These are phyloP conservation scores for Cyclospora cayetanensis DNA, from an alignment of 169 alveolate genomes.

Conservation along the genomic window DNA sequence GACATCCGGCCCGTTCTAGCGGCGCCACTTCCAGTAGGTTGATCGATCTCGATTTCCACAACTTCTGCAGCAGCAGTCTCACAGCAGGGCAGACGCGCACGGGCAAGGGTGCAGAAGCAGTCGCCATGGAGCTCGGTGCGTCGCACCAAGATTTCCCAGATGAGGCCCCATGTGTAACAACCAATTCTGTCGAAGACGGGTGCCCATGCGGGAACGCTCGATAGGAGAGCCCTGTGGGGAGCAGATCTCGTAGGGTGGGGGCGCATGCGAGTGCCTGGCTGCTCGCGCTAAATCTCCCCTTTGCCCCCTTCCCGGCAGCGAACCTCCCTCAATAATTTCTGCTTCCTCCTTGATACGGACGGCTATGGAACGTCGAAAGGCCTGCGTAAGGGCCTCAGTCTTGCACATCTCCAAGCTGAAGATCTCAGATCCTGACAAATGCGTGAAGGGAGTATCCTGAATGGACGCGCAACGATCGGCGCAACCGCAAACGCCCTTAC, in stretches of 20 bases:
- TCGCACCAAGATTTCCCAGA: too few species aligned
- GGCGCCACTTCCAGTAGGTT: constrained; percentile 79
- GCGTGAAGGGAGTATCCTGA: constrained; percentile 97
- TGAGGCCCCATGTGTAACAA: too few species aligned
- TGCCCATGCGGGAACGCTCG: too few species aligned
- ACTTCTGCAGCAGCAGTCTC: constrained; percentile 87
- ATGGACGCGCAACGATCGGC: too few species aligned
- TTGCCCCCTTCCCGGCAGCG: too few species aligned
- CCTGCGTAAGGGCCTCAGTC: constrained; percentile 95
- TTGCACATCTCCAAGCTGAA: constrained; percentile 98
- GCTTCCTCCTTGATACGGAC: constrained; percentile 98
- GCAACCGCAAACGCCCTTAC: neutral
- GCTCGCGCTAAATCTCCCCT: too few species aligned
- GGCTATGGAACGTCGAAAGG: constrained; percentile 98
- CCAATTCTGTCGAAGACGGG: too few species aligned
- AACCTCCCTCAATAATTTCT: constrained; percentile 97
- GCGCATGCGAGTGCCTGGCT: too few species aligned
- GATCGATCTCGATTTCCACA: constrained; percentile 98
- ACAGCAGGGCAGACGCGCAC: neutral
- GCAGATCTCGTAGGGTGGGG: too few species aligned
- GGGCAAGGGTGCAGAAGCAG: too few species aligned
- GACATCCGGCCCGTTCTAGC: constrained; percentile 82
- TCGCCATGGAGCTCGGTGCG: too few species aligned
- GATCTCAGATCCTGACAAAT: constrained; percentile 98
- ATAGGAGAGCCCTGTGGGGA: too few species aligned